Percentiles rank a stretch among this genome's conserved stretches.
phyloP scores from a whole-genome alignment of 257 asterid species.

The Fraxinus anomala region DNA sequence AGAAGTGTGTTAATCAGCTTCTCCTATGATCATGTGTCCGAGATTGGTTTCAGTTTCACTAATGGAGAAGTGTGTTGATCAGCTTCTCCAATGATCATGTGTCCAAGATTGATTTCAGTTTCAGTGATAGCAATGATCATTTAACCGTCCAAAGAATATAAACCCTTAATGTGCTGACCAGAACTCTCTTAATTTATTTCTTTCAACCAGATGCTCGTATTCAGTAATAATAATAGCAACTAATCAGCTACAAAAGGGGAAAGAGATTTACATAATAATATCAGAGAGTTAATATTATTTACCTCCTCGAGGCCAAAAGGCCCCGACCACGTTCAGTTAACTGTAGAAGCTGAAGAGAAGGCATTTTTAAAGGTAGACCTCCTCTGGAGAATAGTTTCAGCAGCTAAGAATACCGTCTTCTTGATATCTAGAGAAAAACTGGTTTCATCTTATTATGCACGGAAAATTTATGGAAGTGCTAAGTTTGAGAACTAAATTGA shows the following conservation, averaged over 20 bases:
- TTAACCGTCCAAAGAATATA: neutral
- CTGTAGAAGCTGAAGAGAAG: constrained; percentile 97
- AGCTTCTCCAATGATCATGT: neutral
- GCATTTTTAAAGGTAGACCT: constrained; percentile 58
- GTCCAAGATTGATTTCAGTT: neutral
- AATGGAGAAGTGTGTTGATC: neutral
- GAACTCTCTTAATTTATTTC: neutral
- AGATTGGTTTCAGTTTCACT: neutral
- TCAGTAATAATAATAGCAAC: neutral
- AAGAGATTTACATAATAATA: constrained; percentile 6
- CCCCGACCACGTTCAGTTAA: constrained; percentile 96
- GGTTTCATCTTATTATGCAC: constrained; percentile 38
- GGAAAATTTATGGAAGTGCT: constrained; percentile 22
- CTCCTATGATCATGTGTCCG: neutral
- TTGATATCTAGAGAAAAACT: constrained; percentile 26
- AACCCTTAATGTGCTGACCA: neutral
- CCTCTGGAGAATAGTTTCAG: constrained; percentile 38
- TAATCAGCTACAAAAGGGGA: neutral
- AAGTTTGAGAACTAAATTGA: constrained; percentile 19
- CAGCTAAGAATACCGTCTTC: constrained; percentile 35
- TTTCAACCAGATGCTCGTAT: neutral
- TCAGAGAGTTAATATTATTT: constrained; percentile 21
- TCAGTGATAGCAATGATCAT: neutral
- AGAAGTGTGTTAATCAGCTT: neutral
- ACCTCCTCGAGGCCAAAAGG: constrained; percentile 91